Conservation (phyloP, 2,329 filamentous ascomycete genomes). For the Penicillium frequentans region DNA sequence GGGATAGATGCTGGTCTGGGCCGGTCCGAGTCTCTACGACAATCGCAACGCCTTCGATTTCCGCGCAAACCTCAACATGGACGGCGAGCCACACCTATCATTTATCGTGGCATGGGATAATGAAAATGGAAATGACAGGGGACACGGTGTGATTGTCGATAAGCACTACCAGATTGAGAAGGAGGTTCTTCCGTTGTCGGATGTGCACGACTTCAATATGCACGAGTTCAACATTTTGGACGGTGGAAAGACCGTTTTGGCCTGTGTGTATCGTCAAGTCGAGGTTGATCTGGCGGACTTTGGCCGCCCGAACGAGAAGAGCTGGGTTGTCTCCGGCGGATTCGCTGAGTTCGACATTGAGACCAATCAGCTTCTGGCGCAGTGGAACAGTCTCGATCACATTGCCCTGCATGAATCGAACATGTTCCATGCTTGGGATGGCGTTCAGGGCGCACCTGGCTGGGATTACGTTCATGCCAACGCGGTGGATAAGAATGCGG, state of each 20-base stretch:
- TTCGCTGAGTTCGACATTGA: conserved; percentile 39
- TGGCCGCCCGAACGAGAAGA: conserved; percentile 31
- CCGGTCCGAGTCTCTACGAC: conserved; percentile 47
- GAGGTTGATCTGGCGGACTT: conserved; percentile 28
- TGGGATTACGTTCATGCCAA: conserved; percentile 44
- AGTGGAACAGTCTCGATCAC: conserved; percentile 38
- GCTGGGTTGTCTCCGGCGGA: conserved; percentile 35
- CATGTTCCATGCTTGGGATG: conserved; percentile 20
- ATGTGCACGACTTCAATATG: conserved; percentile 38
- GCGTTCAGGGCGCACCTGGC: conserved; percentile 16
- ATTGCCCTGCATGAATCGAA: conserved; percentile 35
- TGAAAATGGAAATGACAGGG: conserved; percentile 39
- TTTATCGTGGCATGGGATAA: conserved; percentile 42
- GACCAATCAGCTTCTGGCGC: conserved; percentile 35
- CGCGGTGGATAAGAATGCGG: conserved; percentile 40
- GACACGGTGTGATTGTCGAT: conserved; percentile 51
- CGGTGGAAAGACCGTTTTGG: conserved; percentile 36
- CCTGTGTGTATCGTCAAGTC: conserved; percentile 26
- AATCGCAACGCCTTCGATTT: conserved; percentile 51
- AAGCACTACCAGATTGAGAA: conserved; percentile 46
- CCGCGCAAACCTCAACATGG: conserved; percentile 45
- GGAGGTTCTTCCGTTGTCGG: conserved; percentile 34
- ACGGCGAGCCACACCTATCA: conserved; percentile 47
- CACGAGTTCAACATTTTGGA: conserved; percentile 43
- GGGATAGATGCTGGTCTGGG: conserved; percentile 48